phyloP scores from a whole-genome alignment of 2,329 filamentous ascomycete species.

The Talaromyces verruculosus region DNA sequence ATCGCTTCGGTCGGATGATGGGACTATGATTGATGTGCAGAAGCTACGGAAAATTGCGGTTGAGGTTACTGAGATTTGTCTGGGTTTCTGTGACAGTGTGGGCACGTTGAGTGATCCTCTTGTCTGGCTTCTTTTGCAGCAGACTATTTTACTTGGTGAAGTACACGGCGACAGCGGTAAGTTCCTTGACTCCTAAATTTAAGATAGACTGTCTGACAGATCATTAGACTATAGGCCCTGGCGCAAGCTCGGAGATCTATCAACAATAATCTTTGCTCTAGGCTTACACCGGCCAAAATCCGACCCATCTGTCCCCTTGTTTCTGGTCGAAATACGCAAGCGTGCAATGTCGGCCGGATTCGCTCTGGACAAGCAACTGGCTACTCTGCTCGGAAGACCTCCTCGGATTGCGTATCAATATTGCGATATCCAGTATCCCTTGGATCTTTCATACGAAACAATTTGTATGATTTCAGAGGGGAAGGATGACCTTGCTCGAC shows the following conservation, averaged over 20 bases:
- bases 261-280: slow-evolving; percentile 44
- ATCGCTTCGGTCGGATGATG: slow-evolving; percentile 17
- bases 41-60: slow-evolving; percentile 21
- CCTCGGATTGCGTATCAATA: slow-evolving; percentile 43
- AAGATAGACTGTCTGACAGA: not conserved
- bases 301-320: slow-evolving; percentile 30
- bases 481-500: slow-evolving; percentile 16
- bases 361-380: slow-evolving; percentile 47
- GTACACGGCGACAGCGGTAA: slow-evolving; percentile 25
- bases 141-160: slow-evolving; percentile 20
- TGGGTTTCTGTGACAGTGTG: slow-evolving; percentile 24
- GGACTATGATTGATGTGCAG: slow-evolving; percentile 20
- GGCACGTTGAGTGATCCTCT: slow-evolving; percentile 25
- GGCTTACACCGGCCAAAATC: slow-evolving; percentile 44
- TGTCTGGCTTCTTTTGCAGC: slow-evolving; percentile 24
- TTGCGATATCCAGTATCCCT: slow-evolving; percentile 28
- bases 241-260: slow-evolving; percentile 47
- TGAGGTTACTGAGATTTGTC: slow-evolving; percentile 25
- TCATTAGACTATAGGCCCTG: slow-evolving; percentile 44
- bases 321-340: slow-evolving; percentile 39
- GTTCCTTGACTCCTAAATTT: not conserved
- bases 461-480: slow-evolving; percentile 22
- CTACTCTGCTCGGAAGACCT: slow-evolving; percentile 49
- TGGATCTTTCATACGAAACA: slow-evolving; percentile 28
- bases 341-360: slow-evolving; percentile 43